A percentile compares a stretch with the other conserved stretches of the same genome.
phyloP scores from a whole-genome alignment of 108 stramenopile genomes.

The Mediolabrus comicus region DNA sequence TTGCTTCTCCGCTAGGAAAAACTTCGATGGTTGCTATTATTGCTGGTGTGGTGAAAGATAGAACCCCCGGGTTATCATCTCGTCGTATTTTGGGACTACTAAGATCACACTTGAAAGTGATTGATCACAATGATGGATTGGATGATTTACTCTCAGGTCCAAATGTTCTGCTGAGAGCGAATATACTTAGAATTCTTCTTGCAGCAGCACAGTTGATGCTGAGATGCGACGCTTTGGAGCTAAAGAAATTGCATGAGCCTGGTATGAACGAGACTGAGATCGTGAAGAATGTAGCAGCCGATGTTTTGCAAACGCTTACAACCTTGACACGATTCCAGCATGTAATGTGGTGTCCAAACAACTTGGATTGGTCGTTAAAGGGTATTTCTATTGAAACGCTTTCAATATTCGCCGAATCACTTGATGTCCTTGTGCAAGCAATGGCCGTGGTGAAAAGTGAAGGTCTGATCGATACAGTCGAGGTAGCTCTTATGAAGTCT shows the following conservation, averaged over 20 bases:
- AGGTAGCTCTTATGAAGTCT: conserved; percentile 11
- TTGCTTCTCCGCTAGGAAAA: conserved; percentile 47
- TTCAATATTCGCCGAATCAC: conserved; percentile 12
- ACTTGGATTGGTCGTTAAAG: conserved; percentile 30
- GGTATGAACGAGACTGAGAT: conserved; percentile 17
- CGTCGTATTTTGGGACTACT: conserved; percentile 23
- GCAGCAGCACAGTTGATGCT: conserved; percentile 15
- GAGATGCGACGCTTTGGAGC: conserved; percentile 8
- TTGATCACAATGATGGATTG: conserved; percentile 29
- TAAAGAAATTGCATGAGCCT: conserved; percentile 23
- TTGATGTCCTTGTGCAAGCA: conserved; percentile 23
- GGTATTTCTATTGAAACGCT: conserved; percentile 20
- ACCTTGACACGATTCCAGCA: conserved; percentile 37
- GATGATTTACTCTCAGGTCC: conserved; percentile 20
- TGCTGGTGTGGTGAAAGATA: conserved; percentile 56
- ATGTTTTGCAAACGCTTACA: conserved; percentile 18
- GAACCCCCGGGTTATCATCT: conserved; percentile 26
- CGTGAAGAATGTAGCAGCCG: conserved; percentile 6
- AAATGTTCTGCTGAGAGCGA: not conserved
- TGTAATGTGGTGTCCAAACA: conserved; percentile 28
- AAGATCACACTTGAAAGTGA: conserved; percentile 11
- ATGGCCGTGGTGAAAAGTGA: not conserved
- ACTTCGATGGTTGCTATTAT: conserved; percentile 57
- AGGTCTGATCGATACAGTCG: not conserved
- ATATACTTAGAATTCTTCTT: conserved; percentile 24